Conservation (phyloP, 306 rosid genomes). For the Purshia tridentata region DNA sequence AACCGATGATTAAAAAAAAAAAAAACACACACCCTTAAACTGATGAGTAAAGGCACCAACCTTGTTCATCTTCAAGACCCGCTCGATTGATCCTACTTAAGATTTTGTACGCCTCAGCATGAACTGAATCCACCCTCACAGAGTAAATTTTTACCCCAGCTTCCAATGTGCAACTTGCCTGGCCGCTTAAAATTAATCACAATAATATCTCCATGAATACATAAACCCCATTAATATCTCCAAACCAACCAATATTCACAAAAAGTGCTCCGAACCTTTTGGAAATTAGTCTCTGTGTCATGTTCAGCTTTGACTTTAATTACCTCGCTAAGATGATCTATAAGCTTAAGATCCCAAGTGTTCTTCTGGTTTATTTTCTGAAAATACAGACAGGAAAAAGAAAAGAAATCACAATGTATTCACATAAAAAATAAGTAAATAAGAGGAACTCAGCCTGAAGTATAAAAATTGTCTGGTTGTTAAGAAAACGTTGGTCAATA, state of each 20-base stretch:
- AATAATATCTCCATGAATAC: background rate
- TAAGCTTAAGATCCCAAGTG: slow-evolving; percentile 88
- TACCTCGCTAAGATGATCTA: slow-evolving; percentile 84
- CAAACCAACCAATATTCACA: background rate
- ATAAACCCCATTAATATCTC: background rate
- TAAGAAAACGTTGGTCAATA: background rate
- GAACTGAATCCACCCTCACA: slow-evolving; percentile 87
- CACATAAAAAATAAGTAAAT: background rate
- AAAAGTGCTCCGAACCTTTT: slow-evolving; percentile 46
- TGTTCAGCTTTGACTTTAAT: slow-evolving; percentile 74
- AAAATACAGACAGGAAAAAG: background rate
- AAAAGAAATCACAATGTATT: background rate
- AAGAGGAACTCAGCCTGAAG: background rate
- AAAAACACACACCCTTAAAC: slow-evolving; percentile 7
- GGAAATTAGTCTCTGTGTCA: slow-evolving; percentile 78
- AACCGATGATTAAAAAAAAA: background rate
- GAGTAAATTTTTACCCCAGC: slow-evolving; percentile 94
- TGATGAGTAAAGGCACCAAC: slow-evolving; percentile 28
- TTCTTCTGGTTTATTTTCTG: slow-evolving; percentile 98
- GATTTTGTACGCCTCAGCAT: slow-evolving; percentile 91
- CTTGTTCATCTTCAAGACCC: slow-evolving; percentile 78
- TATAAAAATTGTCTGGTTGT: background rate
- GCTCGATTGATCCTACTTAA: slow-evolving; percentile 92
- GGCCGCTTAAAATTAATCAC: slow-evolving; percentile 8
- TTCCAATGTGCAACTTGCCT: slow-evolving; percentile 99